Evolutionary conservation across 2,329 filamentous ascomycete species (phyloP).

Genomic region (Colletotrichum acutatum): DNA sequence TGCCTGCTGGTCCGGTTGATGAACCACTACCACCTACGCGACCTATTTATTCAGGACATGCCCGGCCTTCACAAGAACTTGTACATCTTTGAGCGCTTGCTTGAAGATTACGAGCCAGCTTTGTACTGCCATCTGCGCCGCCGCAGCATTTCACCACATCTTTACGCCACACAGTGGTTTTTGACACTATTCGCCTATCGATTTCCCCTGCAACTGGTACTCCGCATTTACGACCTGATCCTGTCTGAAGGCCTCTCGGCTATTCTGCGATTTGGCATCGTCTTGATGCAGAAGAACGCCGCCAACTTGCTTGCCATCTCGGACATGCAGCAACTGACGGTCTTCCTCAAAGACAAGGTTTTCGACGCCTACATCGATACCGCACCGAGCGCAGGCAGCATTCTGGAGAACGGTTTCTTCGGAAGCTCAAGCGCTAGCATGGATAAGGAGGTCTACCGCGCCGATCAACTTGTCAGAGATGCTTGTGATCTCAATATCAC

Average conservation of each 20-base stretch:
- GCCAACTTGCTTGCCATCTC: conserved; percentile 81
- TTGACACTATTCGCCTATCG: conserved; percentile 98
- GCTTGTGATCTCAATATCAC: conserved; percentile 90
- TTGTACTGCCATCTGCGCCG: conserved; percentile 94
- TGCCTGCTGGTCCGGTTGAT: conserved; percentile 92
- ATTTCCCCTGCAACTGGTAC: conserved; percentile 93
- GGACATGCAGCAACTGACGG: conserved; percentile 90
- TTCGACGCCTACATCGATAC: conserved; percentile 99
- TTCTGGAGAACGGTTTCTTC: conserved; percentile 97
- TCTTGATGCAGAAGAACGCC: conserved; percentile 95
- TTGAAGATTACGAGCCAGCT: conserved; percentile 94
- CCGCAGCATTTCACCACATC: conserved; percentile 85
- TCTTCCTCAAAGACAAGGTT: conserved; percentile 90
- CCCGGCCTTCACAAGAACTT: conserved; percentile 92
- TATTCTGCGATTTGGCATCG: conserved; percentile 93
- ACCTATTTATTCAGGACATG: conserved; percentile 97
- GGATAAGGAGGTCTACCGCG: conserved; percentile 96
- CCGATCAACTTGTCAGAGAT: conserved; percentile 92
- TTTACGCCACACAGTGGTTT: conserved; percentile 99
- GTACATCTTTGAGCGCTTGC: conserved; percentile 92
- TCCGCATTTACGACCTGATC: conserved; percentile 96
- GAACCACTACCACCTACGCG: conserved; percentile 94
- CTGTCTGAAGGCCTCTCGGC: conserved; percentile 93
- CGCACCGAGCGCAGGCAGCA: conserved; percentile 88
- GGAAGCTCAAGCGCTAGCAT: conserved; percentile 88